Base-by-base conservation (phyloP, 1,139 yeast genomes). In the Candida albicans region DNA sequence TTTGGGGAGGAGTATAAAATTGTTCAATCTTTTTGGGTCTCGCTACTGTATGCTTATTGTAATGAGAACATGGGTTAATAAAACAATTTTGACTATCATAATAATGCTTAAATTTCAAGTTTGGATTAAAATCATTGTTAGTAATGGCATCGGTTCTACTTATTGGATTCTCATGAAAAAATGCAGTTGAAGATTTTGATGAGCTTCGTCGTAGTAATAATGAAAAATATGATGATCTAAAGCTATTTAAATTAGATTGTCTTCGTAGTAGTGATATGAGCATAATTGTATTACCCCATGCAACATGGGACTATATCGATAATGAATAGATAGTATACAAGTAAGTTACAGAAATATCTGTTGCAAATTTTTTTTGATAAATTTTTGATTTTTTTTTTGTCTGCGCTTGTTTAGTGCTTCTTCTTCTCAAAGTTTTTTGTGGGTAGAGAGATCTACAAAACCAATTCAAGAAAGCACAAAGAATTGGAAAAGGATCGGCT, bases 311-410 rank as follows among this genome's bases (percentile, higher is more conserved):
- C 22, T 18, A 5, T 18, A 18, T 5, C 5, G 22, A 18, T 18
- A 18, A 4, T 4, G 22, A 18, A 18, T 18, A 5, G 22, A 18
- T 18, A 5, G 22, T 18, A 18, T 18, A 18, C 5, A 18, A 18
- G 3, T 18, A 18, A 18, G 22, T 18, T 18, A 4, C 30, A 27
- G 30, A 27, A 7, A 27, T 27, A 27, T 33, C 41, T 39, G 37
- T 35, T 39, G 41, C 37, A 39, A 39, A 28, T 39, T 40, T 35
- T 40, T 40, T 29, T 31, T 40, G n/a, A n/a, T n/a, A n/a, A n/a
- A n/a, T n/a, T n/a, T n/a, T n/a, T n/a, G n/a, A 18, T 22, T 18
- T 18, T 22, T 27, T 35, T 25, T 22, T 33, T 32, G 13, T 10
- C 22, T 10, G 35, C 15, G 25, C 18, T 35, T 40, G 30, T 26